These are phyloP conservation scores for Sonneratia alba DNA, from an alignment of 345 rosid species.

Conservation along the genomic window DNA sequence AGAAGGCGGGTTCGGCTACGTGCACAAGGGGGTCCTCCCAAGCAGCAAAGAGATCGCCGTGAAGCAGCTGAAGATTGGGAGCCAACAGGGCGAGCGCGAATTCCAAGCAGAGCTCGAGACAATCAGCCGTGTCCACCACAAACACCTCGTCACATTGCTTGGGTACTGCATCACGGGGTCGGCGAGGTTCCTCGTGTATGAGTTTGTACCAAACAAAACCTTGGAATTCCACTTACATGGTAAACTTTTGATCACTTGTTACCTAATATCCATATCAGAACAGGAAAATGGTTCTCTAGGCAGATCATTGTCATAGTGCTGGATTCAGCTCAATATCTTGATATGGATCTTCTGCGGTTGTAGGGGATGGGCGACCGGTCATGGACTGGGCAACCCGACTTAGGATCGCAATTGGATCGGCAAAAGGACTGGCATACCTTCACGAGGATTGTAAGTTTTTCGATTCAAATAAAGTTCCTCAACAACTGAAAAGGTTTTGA, in stretches of 20 bases:
- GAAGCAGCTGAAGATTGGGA: conserved; percentile 28
- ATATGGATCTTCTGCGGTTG: background rate
- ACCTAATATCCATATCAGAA: no score
- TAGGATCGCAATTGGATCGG: conserved; percentile 46
- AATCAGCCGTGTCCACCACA: conserved; percentile 32
- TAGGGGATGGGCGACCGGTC: conserved; percentile 23
- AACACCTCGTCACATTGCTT: conserved; percentile 28
- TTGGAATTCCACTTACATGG: conserved; percentile 38
- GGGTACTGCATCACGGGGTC: conserved; percentile 30
- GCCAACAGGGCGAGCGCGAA: conserved; percentile 31
- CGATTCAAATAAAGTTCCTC: no score
- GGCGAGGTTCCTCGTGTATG: conserved; percentile 34
- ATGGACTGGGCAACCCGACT: conserved; percentile 37
- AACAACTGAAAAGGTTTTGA: no score
- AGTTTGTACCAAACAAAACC: conserved; percentile 38
- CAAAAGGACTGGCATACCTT: conserved; percentile 54
- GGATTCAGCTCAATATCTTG: background rate
- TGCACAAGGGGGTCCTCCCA: conserved; percentile 27
- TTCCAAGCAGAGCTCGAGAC: conserved; percentile 31
- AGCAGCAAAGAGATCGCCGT: conserved; percentile 29
- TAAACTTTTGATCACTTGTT: background rate
- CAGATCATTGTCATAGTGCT: background rate
- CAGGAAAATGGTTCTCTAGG: no score
- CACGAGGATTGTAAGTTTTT: conserved; percentile 48
- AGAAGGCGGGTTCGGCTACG: conserved; percentile 40